Percentiles rank a stretch among this genome's conserved stretches.
phyloP scores from a whole-genome alignment of 179 eudicot species.

The Carnegiea gigantea region DNA sequence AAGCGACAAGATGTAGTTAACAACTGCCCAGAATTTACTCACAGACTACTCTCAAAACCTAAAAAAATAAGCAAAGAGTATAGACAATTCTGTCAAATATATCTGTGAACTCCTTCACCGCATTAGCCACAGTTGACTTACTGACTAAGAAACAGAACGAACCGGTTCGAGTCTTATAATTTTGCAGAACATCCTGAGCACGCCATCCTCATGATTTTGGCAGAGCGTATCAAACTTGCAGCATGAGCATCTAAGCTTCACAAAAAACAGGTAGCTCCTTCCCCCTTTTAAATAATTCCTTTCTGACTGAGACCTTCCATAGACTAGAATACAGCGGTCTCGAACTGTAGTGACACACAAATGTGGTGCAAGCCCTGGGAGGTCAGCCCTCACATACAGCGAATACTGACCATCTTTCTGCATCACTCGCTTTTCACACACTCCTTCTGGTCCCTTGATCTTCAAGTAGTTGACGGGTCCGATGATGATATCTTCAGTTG shows the following conservation, averaged over 20 bases:
- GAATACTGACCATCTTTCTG: background rate
- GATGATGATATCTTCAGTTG: background rate
- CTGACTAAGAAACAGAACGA: background rate
- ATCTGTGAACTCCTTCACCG: too few relatives aligned
- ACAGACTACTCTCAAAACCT: too few relatives aligned
- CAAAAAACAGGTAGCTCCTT: background rate
- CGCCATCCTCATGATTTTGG: background rate
- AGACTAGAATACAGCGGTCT: background rate
- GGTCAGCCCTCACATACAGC: background rate
- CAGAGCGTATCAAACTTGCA: background rate
- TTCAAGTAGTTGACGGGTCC: background rate
- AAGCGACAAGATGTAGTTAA: too few relatives aligned
- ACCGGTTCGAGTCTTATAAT: background rate
- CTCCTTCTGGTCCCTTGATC: background rate
- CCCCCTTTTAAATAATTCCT: background rate
- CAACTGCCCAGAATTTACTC: too few relatives aligned
- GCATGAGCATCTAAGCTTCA: background rate
- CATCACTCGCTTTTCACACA: background rate
- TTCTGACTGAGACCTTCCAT: background rate
- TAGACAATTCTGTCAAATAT: background rate
- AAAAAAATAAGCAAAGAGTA: too few relatives aligned
- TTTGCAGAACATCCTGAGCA: background rate
- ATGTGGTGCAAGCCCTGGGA: background rate
- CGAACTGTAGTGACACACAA: background rate
- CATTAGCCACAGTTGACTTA: too few relatives aligned